Base-by-base conservation (phyloP, 1,139 yeast species). In the Geotrichum bryndzae region DNA sequence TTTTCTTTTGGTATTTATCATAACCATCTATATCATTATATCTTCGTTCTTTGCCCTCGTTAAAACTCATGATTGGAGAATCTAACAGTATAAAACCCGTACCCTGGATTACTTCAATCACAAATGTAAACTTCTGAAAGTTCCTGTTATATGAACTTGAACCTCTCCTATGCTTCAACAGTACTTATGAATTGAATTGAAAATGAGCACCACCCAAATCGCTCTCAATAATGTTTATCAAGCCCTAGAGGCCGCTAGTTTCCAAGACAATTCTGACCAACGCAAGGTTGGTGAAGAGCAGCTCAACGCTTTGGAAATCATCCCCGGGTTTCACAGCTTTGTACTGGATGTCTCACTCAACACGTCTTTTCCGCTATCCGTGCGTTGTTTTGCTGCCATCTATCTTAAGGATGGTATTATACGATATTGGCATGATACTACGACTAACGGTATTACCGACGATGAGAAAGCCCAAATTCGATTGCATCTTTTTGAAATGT, bases 371-470 rank as follows among this genome's bases (percentile, higher is more conserved):
- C 82, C 90, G 0, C 74, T 87, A 35, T 89, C 87, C 64, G 79
- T 84, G 8, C 78, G 98, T 69, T 90, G 96, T 96, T 77, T 92
- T 52, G 92, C 97, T 0, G 81, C 90, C 3, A 92, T 94, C 54
- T 88, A 88, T 67, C 84, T 94, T 73, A 94, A 94, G 70, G 92
- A 92, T 73, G 96, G 96, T 1, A 78, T 90, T 27, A 96, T 90
- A 41, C 84, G 82, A 68, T 85, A 84, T 69, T 92, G 98, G 98
- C 78, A 97, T 63, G 77, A 86, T 0, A 80, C 90, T 0, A 79
- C 90, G 38, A 76, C 72, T 27, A 72, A 75, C 67, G 83, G 89
- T 1, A 84, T 90, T 18, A 67, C 79, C 10, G 81, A 80, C 58
- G 90, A 87, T 15, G 97, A 91, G 69, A 92, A 91, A 71, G 67